These are phyloP conservation scores for Pleurotus cornucopiae DNA, from an alignment of 768 basidiomycete genomes.

Conservation along the genomic window DNA sequence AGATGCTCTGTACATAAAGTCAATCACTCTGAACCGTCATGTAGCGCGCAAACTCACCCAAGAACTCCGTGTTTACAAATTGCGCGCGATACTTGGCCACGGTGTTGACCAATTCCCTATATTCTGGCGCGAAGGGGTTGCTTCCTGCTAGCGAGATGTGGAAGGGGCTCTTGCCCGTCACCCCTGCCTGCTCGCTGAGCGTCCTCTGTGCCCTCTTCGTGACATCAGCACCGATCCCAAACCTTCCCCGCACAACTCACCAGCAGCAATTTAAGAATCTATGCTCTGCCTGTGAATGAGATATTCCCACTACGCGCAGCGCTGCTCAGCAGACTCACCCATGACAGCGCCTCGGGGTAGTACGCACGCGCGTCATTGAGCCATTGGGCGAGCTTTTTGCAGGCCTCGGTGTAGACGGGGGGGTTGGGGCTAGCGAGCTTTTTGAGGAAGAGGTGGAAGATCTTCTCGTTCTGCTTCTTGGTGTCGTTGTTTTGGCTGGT, in stretches of 20 bases:
- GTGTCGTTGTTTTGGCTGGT: background rate
- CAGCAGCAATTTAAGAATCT: background rate
- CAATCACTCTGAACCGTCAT: background rate
- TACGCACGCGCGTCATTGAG: background rate
- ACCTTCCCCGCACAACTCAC: background rate
- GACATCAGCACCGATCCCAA: background rate
- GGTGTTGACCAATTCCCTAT: background rate
- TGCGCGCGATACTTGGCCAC: background rate
- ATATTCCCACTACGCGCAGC: background rate
- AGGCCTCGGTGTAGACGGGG: background rate
- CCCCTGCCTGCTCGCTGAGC: background rate
- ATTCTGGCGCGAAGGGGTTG: background rate
- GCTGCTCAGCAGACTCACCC: background rate
- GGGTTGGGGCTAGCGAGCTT: background rate
- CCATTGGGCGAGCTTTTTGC: background rate
- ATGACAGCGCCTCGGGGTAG: constrained; percentile 1
- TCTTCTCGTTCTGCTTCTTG: background rate
- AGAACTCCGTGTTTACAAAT: background rate
- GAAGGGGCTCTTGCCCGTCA: background rate
- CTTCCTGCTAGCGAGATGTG: background rate
- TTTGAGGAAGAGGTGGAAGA: background rate
- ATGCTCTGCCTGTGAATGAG: background rate
- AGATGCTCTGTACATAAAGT: background rate
- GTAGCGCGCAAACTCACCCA: background rate
- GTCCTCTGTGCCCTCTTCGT: constrained; percentile 1